These are phyloP conservation scores for Botrytis byssoidea DNA, from an alignment of 2,329 filamentous ascomycete species.

Conservation along the genomic window DNA sequence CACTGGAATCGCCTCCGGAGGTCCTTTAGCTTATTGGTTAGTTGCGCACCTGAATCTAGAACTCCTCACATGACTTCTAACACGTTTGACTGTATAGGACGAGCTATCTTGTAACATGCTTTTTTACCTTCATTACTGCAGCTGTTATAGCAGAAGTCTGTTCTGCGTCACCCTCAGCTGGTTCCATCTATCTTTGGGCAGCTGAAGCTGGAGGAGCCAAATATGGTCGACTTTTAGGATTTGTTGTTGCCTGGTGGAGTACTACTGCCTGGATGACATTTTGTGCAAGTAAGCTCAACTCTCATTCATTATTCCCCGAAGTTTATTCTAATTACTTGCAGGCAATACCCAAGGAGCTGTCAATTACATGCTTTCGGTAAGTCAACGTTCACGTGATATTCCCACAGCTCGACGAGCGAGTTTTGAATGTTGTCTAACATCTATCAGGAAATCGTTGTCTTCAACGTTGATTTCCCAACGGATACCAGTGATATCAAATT, in stretches of 20 bases:
- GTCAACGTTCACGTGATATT: slow-evolving; percentile 14
- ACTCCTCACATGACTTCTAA: background rate
- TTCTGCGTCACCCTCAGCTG: slow-evolving; percentile 24
- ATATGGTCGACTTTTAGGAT: slow-evolving; percentile 24
- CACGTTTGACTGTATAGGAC: slow-evolving; percentile 44
- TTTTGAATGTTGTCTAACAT: background rate
- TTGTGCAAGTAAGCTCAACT: slow-evolving; percentile 18
- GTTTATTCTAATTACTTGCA: slow-evolving; percentile 11
- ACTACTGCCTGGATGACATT: slow-evolving; percentile 26
- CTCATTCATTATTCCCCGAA: background rate
- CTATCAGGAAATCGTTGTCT: slow-evolving; percentile 24
- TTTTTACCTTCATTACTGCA: slow-evolving; percentile 27
- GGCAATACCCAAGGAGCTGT: slow-evolving; percentile 25
- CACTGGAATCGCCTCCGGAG: slow-evolving; percentile 61
- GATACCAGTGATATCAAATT: slow-evolving; percentile 22
- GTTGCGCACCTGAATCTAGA: slow-evolving; percentile 20
- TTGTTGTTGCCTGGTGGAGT: slow-evolving; percentile 26
- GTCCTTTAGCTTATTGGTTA: slow-evolving; percentile 60
- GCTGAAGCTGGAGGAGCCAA: slow-evolving; percentile 23
- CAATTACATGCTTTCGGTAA: slow-evolving; percentile 26
- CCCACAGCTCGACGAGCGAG: background rate
- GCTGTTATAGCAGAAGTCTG: slow-evolving; percentile 26
- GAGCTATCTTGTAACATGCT: slow-evolving; percentile 47
- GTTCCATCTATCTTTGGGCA: slow-evolving; percentile 27
- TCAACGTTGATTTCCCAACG: slow-evolving; percentile 24